Evolutionary conservation across 352 stramenopile species (phyloP), one percentile per base, ranked within the genome.

Genomic region (Phytopythium cucurbitacearum): DNA sequence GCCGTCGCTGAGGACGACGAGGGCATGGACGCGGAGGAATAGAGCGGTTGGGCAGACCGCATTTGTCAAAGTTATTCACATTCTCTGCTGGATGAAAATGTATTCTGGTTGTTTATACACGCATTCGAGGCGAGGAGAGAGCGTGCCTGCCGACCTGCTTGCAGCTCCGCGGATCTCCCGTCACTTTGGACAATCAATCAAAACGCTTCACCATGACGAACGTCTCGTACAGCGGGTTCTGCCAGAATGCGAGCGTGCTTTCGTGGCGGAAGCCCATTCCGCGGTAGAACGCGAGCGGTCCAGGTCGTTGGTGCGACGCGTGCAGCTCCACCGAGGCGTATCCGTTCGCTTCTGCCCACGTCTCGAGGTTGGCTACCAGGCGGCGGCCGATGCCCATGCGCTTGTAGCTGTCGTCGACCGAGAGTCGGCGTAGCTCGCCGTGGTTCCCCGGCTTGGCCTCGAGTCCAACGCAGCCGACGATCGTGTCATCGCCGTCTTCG

Each of bases 11-110:
- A 62, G 39, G 67, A 64, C 35, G 59, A 62, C 16, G 68, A 75
- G 21, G 71, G 52, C 56, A 87, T 85, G 71, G 77, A 85, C 44
- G 60, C 69, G 42, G 77, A 90, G 54, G 71, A 82, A 28, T 28
- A 28, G 21, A 28, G 21, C 21, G 21, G 21, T 28, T 28, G 21
- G 21, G 2, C 21, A 28, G 21, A 28, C 21, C 21, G 21, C 21
- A 28, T 28, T 28, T 28, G 21, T 28, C 21, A 28, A 28, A 28
- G 21, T 28, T 28, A 28, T 28, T 28, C 21, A 28, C 21, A 28
- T 28, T 28, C 21, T 28, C 21, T 28, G 21, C 21, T 28, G 21
- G 21, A 28, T 28, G 21, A 28, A 28, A 28, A 28, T 28, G 21
- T 28, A 28, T 28, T 28, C 21, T 28, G 21, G 21, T 28, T 28